phyloP scores from a whole-genome alignment of 176 grass and related monocot species.

The Triticum urartu region DNA sequence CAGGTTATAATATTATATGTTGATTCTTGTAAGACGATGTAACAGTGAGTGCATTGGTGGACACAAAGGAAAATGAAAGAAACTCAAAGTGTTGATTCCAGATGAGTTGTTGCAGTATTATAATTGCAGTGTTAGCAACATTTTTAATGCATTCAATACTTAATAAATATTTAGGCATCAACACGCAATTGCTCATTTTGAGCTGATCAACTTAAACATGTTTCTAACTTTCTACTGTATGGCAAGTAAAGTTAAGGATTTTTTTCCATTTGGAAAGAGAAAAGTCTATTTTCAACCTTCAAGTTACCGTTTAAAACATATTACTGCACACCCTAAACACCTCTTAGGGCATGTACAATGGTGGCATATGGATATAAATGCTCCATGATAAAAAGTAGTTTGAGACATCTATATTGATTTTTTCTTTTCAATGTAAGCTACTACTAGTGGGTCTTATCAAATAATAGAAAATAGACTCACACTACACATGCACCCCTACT shows the following conservation, averaged over 20 bases:
- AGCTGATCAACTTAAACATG: background rate
- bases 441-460: too few relatives aligned
- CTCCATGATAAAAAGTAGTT: too few relatives aligned
- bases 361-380: too few relatives aligned
- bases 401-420: too few relatives aligned
- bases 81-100: background rate
- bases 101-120: background rate
- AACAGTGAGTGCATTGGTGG: constrained; percentile 11
- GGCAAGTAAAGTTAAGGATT: too few relatives aligned
- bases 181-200: background rate
- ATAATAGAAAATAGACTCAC: too few relatives aligned
- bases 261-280: too few relatives aligned
- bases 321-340: too few relatives aligned
- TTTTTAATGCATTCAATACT: background rate
- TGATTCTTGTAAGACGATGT: constrained; percentile 20
- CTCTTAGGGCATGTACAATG: background rate
- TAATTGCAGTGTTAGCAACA: background rate
- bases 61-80: background rate
- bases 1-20: constrained; percentile 9
- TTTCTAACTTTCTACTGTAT: background rate
- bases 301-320: too few relatives aligned
- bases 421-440: too few relatives aligned
- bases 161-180: background rate
- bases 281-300: too few relatives aligned
- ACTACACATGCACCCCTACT: too few relatives aligned